Conservation (phyloP, 805 yeast genomes). For the Brettanomyces anomalus region DNA sequence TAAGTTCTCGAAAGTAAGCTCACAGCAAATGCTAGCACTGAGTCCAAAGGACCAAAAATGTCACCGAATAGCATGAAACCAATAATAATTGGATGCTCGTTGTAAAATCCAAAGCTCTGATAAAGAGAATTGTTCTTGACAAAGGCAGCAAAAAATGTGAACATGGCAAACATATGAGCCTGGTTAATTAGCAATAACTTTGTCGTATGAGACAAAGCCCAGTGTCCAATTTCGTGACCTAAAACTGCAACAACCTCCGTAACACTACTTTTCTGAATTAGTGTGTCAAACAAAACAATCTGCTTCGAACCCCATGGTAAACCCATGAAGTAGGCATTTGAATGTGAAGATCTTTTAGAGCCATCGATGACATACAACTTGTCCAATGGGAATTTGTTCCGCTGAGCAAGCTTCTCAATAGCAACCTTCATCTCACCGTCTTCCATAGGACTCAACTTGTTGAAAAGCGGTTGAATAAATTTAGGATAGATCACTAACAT, state of each 20-base stretch:
- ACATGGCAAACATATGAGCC: slow-evolving; percentile 51
- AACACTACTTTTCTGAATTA: slow-evolving; percentile 68
- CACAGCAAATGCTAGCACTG: slow-evolving; percentile 54
- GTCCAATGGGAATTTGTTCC: slow-evolving; percentile 77
- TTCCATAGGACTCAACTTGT: slow-evolving; percentile 82
- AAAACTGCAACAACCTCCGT: slow-evolving; percentile 86
- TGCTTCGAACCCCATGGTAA: slow-evolving; percentile 91
- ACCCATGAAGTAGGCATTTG: slow-evolving; percentile 94
- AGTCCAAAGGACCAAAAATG: slow-evolving; percentile 68
- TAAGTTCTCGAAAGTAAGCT: slow-evolving; percentile 72
- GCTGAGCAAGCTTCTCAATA: slow-evolving; percentile 69
- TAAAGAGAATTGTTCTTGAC: slow-evolving; percentile 73
- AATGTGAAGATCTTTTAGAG: slow-evolving; percentile 92
- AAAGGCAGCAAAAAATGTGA: slow-evolving; percentile 71
- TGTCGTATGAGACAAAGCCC: slow-evolving; percentile 88
- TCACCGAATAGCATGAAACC: slow-evolving; percentile 79
- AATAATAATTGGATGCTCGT: slow-evolving; percentile 61
- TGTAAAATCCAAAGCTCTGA: slow-evolving; percentile 64
- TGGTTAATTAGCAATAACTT: slow-evolving; percentile 61
- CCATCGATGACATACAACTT: slow-evolving; percentile 89
- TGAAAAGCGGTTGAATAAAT: slow-evolving; percentile 85
- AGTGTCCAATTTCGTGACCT: slow-evolving; percentile 99
- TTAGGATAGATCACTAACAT: slow-evolving; percentile 74
- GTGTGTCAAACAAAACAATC: slow-evolving; percentile 88
- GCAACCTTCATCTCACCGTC: slow-evolving; percentile 80